These are phyloP conservation scores for Suillus spraguei DNA, from an alignment of 768 basidiomycete species.

Conservation along the genomic window DNA sequence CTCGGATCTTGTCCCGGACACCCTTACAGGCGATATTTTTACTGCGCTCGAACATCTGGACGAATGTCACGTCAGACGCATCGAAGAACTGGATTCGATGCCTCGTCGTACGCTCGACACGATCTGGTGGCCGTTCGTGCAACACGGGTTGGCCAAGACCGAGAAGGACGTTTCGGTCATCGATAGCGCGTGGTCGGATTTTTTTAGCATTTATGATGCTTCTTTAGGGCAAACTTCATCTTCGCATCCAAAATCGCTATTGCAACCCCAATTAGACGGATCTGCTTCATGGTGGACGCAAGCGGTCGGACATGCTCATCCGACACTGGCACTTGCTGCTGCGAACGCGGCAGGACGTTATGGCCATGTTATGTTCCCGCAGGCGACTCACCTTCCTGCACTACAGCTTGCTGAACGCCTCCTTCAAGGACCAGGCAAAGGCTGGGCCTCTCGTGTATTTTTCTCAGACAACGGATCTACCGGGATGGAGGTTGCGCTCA, in stretches of 20 bases:
- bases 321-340: constrained; percentile 80
- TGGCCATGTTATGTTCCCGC: constrained; percentile 96
- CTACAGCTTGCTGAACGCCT: constrained; percentile 81
- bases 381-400: constrained; percentile 85
- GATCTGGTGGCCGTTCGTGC: constrained; percentile 98
- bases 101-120: constrained; percentile 72
- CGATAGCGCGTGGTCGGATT: constrained; percentile 87
- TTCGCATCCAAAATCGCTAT: constrained; percentile 35
- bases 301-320: constrained; percentile 80
- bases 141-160: constrained; percentile 73
- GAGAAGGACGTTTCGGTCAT: constrained; percentile 84
- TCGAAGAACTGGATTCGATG: constrained; percentile 79
- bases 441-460: constrained; percentile 92
- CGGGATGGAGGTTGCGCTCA: constrained; percentile 95
- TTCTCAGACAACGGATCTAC: constrained; percentile 96
- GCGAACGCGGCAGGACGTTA: constrained; percentile 91
- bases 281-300: constrained; percentile 99
- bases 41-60: constrained; percentile 62
- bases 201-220: constrained; percentile 72
- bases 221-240: constrained; percentile 21
- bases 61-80: constrained; percentile 57
- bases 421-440: constrained; percentile 77
- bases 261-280: constrained; percentile 76
- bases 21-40: constrained; percentile 41
- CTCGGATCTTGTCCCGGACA: constrained; percentile 41